phyloP scores from a whole-genome alignment of 2,329 filamentous ascomycete genomes.

The Diaporthe amygdali region DNA sequence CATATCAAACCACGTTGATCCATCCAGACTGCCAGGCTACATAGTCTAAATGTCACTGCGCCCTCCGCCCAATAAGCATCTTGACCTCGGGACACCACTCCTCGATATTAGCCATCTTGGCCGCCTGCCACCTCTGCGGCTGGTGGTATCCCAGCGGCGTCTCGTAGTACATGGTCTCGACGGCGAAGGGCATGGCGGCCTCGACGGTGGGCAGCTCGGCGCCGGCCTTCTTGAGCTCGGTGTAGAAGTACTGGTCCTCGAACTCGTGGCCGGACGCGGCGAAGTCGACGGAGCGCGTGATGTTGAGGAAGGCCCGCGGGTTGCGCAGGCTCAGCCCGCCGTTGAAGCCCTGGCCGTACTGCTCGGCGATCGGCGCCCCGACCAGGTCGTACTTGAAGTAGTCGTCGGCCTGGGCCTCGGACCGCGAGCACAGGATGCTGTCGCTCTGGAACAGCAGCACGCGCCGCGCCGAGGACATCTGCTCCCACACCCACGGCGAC shows the following conservation, averaged over 20 bases:
- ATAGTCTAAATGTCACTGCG: not conserved
- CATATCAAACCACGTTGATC: not conserved
- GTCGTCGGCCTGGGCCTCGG: constrained; percentile 34
- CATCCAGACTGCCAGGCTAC: not conserved
- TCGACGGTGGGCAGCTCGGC: constrained; percentile 33
- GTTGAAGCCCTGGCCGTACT: constrained; percentile 34
- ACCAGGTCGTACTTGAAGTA: constrained; percentile 39
- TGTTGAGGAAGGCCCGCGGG: constrained; percentile 31
- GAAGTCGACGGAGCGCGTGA: constrained; percentile 29
- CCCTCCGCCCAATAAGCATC: constrained; percentile 26
- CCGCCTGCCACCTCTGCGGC: constrained; percentile 26
- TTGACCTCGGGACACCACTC: constrained; percentile 27
- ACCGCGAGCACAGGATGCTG: constrained; percentile 37
- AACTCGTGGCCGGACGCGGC: constrained; percentile 29
- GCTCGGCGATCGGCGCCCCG: constrained; percentile 35
- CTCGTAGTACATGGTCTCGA: constrained; percentile 37
- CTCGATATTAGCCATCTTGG: constrained; percentile 17
- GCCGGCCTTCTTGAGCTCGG: constrained; percentile 31
- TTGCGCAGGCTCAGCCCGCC: constrained; percentile 39
- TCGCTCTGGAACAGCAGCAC: constrained; percentile 41
- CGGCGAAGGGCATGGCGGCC: constrained; percentile 34
- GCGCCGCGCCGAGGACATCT: constrained; percentile 33
- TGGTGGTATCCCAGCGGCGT: constrained; percentile 35
- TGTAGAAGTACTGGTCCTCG: constrained; percentile 40
- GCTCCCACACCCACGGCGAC: constrained; percentile 38